Conservation (phyloP, 2,329 filamentous ascomycete genomes). For the Alternaria dauci region DNA sequence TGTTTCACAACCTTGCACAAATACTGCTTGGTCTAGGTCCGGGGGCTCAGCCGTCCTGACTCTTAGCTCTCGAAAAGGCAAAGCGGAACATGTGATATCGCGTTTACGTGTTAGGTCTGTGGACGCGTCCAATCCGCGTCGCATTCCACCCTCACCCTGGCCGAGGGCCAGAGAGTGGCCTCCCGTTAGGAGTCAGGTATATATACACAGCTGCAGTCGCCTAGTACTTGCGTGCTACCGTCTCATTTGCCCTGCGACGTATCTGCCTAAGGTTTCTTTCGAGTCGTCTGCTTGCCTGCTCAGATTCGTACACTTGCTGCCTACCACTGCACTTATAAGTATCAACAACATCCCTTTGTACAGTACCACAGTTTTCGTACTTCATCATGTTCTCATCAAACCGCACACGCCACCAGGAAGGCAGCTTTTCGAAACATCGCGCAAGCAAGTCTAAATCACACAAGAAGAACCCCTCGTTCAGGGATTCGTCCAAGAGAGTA, state of each 20-base stretch:
- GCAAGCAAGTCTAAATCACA: slow-evolving; percentile 50
- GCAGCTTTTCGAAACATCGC: slow-evolving; percentile 52
- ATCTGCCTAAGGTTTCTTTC: slow-evolving; percentile 45
- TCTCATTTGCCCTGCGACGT: slow-evolving; percentile 32
- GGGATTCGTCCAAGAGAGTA: slow-evolving; percentile 44
- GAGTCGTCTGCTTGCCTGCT: slow-evolving; percentile 34
- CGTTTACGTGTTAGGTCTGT: slow-evolving; percentile 38
- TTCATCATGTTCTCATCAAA: slow-evolving; percentile 49
- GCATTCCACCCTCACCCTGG: slow-evolving; percentile 33
- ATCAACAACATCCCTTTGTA: slow-evolving; percentile 30
- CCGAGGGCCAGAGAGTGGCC: slow-evolving; percentile 43
- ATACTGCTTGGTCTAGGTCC: slow-evolving; percentile 31
- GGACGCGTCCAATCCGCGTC: slow-evolving; percentile 50
- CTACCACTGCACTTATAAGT: slow-evolving; percentile 43
- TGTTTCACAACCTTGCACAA: slow-evolving; percentile 46
- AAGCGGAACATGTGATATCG: slow-evolving; percentile 50
- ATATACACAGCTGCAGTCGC: slow-evolving; percentile 41
- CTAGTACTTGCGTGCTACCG: slow-evolving; percentile 37
- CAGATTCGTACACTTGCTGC: slow-evolving; percentile 40
- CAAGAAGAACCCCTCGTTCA: slow-evolving; percentile 51
- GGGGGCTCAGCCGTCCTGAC: slow-evolving; percentile 37
- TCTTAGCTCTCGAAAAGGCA: slow-evolving; percentile 33
- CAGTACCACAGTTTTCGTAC: neutral
- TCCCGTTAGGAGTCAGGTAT: slow-evolving; percentile 44
- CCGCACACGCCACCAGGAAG: slow-evolving; percentile 42